Conservation (phyloP, 2,329 filamentous ascomycete species). For the Fusarium virguliforme region DNA sequence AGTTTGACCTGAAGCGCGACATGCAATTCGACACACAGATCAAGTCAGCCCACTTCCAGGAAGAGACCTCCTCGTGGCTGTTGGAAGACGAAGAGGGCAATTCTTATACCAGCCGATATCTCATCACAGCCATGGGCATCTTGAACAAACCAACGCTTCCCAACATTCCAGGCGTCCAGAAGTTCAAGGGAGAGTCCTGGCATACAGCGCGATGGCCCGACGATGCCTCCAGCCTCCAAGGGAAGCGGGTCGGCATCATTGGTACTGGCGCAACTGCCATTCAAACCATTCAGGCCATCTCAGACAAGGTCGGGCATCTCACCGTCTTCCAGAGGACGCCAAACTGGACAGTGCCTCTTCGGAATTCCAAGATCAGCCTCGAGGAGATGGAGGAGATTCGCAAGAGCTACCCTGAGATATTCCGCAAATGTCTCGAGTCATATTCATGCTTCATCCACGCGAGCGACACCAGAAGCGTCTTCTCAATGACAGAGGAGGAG, state of each 20-base stretch:
- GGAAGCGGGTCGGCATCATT: slow-evolving; percentile 32
- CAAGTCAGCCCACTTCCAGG: slow-evolving; percentile 54
- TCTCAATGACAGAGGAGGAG: slow-evolving; percentile 52
- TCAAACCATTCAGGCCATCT: slow-evolving; percentile 34
- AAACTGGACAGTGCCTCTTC: slow-evolving; percentile 32
- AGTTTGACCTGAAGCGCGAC: slow-evolving; percentile 51
- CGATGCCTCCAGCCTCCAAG: slow-evolving; percentile 17
- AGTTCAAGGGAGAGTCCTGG: slow-evolving; percentile 31
- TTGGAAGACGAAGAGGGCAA: slow-evolving; percentile 46
- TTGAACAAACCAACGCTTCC: slow-evolving; percentile 55
- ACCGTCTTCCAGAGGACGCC: slow-evolving; percentile 36
- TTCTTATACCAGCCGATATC: slow-evolving; percentile 47
- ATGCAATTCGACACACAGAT: slow-evolving; percentile 61
- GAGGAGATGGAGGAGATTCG: slow-evolving; percentile 45
- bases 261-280: slow-evolving; percentile 35
- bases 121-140: slow-evolving; percentile 52
- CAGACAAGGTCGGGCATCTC: slow-evolving; percentile 25
- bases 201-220: slow-evolving; percentile 36
- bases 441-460: slow-evolving; percentile 49
- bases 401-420: slow-evolving; percentile 42
- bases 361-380: slow-evolving; percentile 31
- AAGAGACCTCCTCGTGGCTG: slow-evolving; percentile 51
- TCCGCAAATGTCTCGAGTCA: slow-evolving; percentile 38
- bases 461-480: slow-evolving; percentile 29
- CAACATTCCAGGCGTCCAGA: slow-evolving; percentile 52